phyloP scores from a whole-genome alignment of 139 green algal genomes.

The Monoraphidium neglectum region DNA sequence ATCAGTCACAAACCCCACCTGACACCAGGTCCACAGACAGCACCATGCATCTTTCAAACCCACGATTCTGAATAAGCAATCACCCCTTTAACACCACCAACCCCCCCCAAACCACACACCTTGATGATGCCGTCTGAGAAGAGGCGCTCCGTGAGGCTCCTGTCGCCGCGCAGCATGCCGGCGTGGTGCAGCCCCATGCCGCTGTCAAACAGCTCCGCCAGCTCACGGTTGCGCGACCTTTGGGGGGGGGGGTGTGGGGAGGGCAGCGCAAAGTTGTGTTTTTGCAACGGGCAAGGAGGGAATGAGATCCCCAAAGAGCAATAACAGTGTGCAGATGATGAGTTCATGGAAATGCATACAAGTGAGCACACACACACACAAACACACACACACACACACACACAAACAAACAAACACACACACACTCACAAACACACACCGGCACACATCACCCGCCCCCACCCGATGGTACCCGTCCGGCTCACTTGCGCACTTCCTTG shows the following conservation, averaged over 20 bases:
- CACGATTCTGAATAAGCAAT: too few relatives aligned
- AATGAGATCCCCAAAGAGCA: neutral
- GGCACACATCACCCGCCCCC: too few relatives aligned
- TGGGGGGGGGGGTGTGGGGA: neutral
- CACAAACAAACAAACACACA: neutral
- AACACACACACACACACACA: too few relatives aligned
- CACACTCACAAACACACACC: too few relatives aligned
- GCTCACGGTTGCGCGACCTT: slow-evolving; percentile 78
- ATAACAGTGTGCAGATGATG: neutral
- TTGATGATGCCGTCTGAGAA: slow-evolving; percentile 90
- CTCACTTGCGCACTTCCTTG: slow-evolving; percentile 81
- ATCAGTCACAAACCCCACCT: too few relatives aligned
- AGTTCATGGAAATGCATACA: neutral
- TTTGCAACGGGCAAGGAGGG: neutral
- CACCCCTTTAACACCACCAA: too few relatives aligned
- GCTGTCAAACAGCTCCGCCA: slow-evolving; percentile 81
- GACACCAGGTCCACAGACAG: too few relatives aligned
- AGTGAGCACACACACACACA: neutral
- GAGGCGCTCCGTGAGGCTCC: slow-evolving; percentile 88
- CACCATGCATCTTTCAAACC: too few relatives aligned
- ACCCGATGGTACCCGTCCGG: neutral
- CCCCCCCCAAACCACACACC: slow-evolving; percentile 14
- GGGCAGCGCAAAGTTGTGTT: neutral
- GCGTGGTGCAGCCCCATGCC: slow-evolving; percentile 97
- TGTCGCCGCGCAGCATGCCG: slow-evolving; percentile 95